Evolutionary conservation across 2,329 filamentous ascomycete genomes (phyloP).

Genomic region (Emydomyces testavorans): DNA sequence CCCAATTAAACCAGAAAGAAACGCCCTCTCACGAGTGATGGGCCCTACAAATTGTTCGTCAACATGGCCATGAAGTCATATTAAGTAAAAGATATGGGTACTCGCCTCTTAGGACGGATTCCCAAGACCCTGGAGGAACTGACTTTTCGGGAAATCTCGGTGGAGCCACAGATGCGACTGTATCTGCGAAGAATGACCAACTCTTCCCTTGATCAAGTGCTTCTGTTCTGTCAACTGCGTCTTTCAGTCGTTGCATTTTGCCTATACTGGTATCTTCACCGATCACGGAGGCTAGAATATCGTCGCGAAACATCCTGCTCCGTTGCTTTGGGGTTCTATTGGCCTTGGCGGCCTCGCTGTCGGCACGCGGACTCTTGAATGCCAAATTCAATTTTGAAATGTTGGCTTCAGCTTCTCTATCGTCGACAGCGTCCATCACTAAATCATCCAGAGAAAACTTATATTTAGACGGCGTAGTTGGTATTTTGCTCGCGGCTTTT

Average conservation of each 20-base stretch:
- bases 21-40: conserved; percentile 44
- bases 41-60: conserved; percentile 30
- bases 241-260: conserved; percentile 40
- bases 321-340: conserved; percentile 9
- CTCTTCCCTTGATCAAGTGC: conserved; percentile 42
- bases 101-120: conserved; percentile 27
- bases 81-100: neutral
- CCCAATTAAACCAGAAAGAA: conserved; percentile 52
- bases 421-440: conserved; percentile 47
- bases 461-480: conserved; percentile 37
- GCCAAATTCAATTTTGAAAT: conserved; percentile 29
- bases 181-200: conserved; percentile 47
- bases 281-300: conserved; percentile 34
- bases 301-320: conserved; percentile 25
- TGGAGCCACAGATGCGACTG: conserved; percentile 17
- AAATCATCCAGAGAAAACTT: conserved; percentile 54
- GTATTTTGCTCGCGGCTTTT: conserved; percentile 18
- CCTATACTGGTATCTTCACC: conserved; percentile 35
- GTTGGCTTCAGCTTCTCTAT: conserved; percentile 48
- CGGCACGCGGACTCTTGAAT: conserved; percentile 14
- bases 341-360: neutral
- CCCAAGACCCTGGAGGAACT: conserved; percentile 24
- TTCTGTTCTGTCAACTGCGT: conserved; percentile 51
- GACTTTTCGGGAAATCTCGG: conserved; percentile 28
- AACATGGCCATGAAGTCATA: neutral